Evolutionary conservation across 2,329 filamentous ascomycete species (phyloP).

Genomic region (Aspergillus phoenicis): DNA sequence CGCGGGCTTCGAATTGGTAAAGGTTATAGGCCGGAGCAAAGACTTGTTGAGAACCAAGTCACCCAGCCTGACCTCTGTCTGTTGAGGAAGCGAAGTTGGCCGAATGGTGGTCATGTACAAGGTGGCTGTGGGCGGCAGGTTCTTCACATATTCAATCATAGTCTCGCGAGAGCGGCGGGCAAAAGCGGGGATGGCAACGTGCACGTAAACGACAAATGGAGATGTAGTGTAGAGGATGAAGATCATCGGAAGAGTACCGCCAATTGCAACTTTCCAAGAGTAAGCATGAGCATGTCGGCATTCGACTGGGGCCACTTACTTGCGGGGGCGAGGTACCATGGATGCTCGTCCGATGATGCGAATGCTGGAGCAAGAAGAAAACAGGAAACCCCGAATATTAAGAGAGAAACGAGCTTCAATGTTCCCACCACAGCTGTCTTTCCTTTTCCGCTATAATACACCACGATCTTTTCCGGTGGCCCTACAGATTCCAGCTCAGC

Average conservation of each 20-base stretch:
- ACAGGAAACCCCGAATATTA: conserved; percentile 68
- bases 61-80: conserved; percentile 45
- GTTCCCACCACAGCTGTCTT: conserved; percentile 69
- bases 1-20: conserved; percentile 42
- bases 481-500: conserved; percentile 28
- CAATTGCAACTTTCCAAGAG: conserved; percentile 54
- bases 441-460: conserved; percentile 74
- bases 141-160: conserved; percentile 47
- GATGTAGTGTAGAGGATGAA: conserved; percentile 66
- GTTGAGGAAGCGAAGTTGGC: conserved; percentile 46
- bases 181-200: conserved; percentile 67
- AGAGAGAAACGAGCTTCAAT: conserved; percentile 70
- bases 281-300: conserved; percentile 15
- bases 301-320: conserved; percentile 35
- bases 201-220: conserved; percentile 73
- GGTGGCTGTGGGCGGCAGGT: conserved; percentile 47
- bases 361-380: conserved; percentile 66
- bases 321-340: conserved; percentile 46
- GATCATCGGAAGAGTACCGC: conserved; percentile 65
- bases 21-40: conserved; percentile 43
- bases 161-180: conserved; percentile 62
- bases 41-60: conserved; percentile 43
- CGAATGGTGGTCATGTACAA: conserved; percentile 51
- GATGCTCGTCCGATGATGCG: conserved; percentile 42
- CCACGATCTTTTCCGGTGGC: conserved; percentile 56